Evolutionary conservation across 768 basidiomycete species (phyloP).

Genomic region (Melanogaster broomeanus): DNA sequence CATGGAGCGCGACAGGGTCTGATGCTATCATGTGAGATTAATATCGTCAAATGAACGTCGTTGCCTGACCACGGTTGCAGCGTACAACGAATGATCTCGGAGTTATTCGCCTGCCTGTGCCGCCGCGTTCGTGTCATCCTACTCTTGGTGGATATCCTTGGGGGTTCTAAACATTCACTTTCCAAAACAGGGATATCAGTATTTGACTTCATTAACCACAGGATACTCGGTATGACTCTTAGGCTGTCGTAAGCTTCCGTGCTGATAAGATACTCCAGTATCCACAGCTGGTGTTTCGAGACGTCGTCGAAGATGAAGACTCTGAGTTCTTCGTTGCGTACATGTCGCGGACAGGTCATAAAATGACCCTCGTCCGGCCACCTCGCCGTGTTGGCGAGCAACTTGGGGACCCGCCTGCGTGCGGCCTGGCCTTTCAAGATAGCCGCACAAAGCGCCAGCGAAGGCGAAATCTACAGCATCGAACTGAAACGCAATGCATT

Average conservation of each 20-base stretch:
- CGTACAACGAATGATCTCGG: constrained; percentile 59
- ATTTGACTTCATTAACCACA: constrained; percentile 61
- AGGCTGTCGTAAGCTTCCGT: constrained; percentile 11
- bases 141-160: constrained; percentile 4
- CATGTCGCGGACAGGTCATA: constrained; percentile 61
- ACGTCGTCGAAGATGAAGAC: constrained; percentile 45
- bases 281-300: constrained; percentile 70
- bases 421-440: constrained; percentile 44
- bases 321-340: constrained; percentile 66
- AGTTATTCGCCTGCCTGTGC: constrained; percentile 61
- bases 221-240: constrained; percentile 46
- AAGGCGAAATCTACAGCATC: constrained; percentile 54
- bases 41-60: not conserved
- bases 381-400: constrained; percentile 40
- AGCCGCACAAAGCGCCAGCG: constrained; percentile 42
- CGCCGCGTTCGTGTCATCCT: constrained; percentile 45
- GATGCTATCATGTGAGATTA: constrained; percentile 52
- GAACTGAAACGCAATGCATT: constrained; percentile 50
- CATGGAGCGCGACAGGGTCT: constrained; percentile 63
- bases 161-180: constrained; percentile 8
- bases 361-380: constrained; percentile 47
- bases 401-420: constrained; percentile 41
- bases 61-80: constrained; percentile 32
- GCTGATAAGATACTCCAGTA: constrained; percentile 37
- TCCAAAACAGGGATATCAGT: constrained; percentile 66